Conservation (phyloP, 768 basidiomycete genomes). For the Amylocystis lapponica region DNA sequence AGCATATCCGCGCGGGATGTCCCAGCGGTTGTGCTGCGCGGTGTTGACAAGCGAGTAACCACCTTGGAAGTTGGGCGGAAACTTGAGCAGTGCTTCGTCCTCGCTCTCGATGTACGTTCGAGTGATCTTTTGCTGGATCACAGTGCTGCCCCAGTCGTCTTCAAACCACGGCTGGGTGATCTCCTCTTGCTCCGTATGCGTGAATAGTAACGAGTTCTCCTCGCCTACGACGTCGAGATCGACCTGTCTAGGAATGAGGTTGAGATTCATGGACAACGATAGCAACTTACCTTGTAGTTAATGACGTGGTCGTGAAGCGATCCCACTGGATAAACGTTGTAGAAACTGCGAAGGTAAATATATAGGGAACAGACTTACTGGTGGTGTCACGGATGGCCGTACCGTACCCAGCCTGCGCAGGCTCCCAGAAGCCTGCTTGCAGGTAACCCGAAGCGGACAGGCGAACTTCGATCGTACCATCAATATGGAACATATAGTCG, state of each 20-base stretch:
- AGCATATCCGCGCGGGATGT: slow-evolving; percentile 50
- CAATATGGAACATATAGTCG: slow-evolving; percentile 61
- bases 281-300: slow-evolving; percentile 42
- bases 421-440: slow-evolving; percentile 57
- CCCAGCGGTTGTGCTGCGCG: slow-evolving; percentile 51
- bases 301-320: slow-evolving; percentile 65
- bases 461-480: slow-evolving; percentile 65
- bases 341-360: neutral
- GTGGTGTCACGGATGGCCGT: slow-evolving; percentile 47
- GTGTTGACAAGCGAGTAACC: slow-evolving; percentile 51
- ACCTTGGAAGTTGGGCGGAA: slow-evolving; percentile 51
- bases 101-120: slow-evolving; percentile 46
- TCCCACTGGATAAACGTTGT: slow-evolving; percentile 38
- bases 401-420: slow-evolving; percentile 45
- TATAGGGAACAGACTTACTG: slow-evolving; percentile 33
- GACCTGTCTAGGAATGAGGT: no score
- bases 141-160: slow-evolving; percentile 49
- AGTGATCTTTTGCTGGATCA: slow-evolving; percentile 48
- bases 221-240: slow-evolving; percentile 60
- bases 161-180: slow-evolving; percentile 51
- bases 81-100: slow-evolving; percentile 44
- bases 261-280: neutral
- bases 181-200: slow-evolving; percentile 44
- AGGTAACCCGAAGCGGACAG: slow-evolving; percentile 65
- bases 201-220: slow-evolving; percentile 50